Percentiles rank a stretch among this genome's conserved stretches.
phyloP scores from a whole-genome alignment of 495 filamentous ascomycete species.

The Beverwykella pulmonaria region DNA sequence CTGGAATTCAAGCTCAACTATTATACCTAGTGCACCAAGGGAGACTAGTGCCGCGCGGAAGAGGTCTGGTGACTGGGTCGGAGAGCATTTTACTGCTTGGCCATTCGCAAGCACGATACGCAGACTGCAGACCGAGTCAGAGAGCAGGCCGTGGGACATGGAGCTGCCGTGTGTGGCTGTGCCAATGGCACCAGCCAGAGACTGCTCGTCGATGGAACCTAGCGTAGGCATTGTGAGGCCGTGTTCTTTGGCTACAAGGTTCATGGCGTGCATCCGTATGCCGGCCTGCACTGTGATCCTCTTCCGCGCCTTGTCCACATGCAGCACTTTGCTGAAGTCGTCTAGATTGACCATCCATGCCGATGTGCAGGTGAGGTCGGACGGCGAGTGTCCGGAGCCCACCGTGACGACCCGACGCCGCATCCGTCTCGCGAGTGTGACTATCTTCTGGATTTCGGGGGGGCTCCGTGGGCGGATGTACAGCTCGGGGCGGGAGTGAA shows the following conservation, averaged over 20 bases:
- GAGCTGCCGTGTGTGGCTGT: slow-evolving; percentile 94
- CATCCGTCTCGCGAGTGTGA: slow-evolving; percentile 78
- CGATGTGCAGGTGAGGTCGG: slow-evolving; percentile 88
- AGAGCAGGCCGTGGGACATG: slow-evolving; percentile 78
- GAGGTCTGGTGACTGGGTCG: slow-evolving; percentile 69
- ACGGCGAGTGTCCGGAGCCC: slow-evolving; percentile 89
- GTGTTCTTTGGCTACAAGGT: slow-evolving; percentile 65
- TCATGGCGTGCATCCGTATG: slow-evolving; percentile 74
- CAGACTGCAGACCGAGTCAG: slow-evolving; percentile 69
- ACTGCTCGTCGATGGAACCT: slow-evolving; percentile 93
- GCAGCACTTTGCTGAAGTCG: slow-evolving; percentile 70
- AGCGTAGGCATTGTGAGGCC: slow-evolving; percentile 84
- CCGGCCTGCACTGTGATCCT: slow-evolving; percentile 80
- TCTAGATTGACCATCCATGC: slow-evolving; percentile 95
- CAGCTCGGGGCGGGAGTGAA: slow-evolving; percentile 82
- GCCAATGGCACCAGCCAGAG: slow-evolving; percentile 86
- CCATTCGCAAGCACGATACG: slow-evolving; percentile 85
- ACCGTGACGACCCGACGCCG: slow-evolving; percentile 77
- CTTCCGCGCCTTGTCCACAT: slow-evolving; percentile 64
- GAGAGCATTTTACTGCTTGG: slow-evolving; percentile 70
- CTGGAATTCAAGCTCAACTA: slow-evolving; percentile 84
- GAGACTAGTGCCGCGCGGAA: slow-evolving; percentile 88
- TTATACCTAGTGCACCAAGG: slow-evolving; percentile 85
- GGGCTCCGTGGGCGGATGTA: slow-evolving; percentile 80
- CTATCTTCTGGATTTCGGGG: slow-evolving; percentile 77